Evolutionary conservation across 176 grass and related monocot genomes (phyloP).

Genomic region (Phoenix roebelenii): DNA sequence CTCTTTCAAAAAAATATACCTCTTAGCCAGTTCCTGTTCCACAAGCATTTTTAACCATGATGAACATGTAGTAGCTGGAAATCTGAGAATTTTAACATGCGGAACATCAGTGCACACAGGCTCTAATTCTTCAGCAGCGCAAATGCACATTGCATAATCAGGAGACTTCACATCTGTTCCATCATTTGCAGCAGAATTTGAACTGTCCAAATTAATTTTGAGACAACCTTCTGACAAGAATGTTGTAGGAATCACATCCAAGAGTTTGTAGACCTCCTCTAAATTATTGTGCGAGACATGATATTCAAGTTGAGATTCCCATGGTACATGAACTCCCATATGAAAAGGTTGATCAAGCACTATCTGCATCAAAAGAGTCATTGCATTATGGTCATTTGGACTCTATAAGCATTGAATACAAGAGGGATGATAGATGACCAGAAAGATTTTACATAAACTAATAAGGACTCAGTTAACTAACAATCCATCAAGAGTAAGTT

Average conservation of each 20-base stretch:
- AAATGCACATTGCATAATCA: slow-evolving; percentile 60
- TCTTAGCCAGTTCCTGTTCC: slow-evolving; percentile 69
- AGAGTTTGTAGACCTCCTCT: slow-evolving; percentile 37
- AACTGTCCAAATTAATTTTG: slow-evolving; percentile 51
- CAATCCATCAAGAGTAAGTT: too few species aligned
- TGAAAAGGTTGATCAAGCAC: slow-evolving; percentile 68
- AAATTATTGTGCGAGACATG: slow-evolving; percentile 56
- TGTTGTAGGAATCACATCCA: slow-evolving; percentile 50
- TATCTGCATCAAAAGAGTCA: slow-evolving; percentile 44
- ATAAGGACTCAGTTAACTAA: too few species aligned
- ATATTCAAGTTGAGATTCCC: slow-evolving; percentile 91
- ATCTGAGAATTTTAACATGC: slow-evolving; percentile 62
- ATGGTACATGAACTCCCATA: slow-evolving; percentile 40
- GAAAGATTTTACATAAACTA: too few species aligned
- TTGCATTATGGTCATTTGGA: slow-evolving; percentile 14
- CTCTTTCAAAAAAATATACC: slow-evolving; percentile 73
- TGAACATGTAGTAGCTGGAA: slow-evolving; percentile 37
- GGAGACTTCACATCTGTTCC: slow-evolving; percentile 12
- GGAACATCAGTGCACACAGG: slow-evolving; percentile 56
- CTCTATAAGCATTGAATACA: too few species aligned
- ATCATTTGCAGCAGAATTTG: slow-evolving; percentile 19
- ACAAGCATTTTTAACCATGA: slow-evolving; percentile 57
- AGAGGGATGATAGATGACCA: too few species aligned
- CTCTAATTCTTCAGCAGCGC: slow-evolving; percentile 64
- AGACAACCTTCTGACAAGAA: slow-evolving; percentile 61